Base-by-base conservation (phyloP, 345 rosid genomes). In the Arabidopsis thaliana region DNA sequence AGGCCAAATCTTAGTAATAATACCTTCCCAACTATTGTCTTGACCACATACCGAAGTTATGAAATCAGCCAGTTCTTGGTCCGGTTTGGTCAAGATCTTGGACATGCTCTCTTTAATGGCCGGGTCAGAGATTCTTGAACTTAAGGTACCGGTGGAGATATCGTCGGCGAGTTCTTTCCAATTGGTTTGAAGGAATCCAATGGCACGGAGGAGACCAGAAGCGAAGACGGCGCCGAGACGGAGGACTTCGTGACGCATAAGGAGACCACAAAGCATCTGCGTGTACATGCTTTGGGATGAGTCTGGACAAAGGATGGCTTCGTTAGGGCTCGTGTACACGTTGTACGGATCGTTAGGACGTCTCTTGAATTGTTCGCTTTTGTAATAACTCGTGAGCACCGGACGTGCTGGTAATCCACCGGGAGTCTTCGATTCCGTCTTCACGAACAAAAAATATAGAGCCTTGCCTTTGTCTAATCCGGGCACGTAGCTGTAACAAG, bases 191-290 rank as follows among this genome's bases (percentile, higher is more conserved):
- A 93, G 91, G 85, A 93, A 93, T 5, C 78, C 68, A 48, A 93
- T 88, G 78, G 98, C 94, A 20, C 91, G 79, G 56, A 93, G 86
- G 12, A 91, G 88, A 62, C 98, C 96, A 0, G 98, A 93, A 51
- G 98, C 97, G 32, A 91, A 93, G 8, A 93, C 88, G 0, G 98
- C 97, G 0, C 98, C 98, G 0, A 93, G 88, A 0, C 97, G 93
- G n/a, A 88, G 87, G 36, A 93, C 97, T 34, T 87, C 83, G 22
- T 85, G 77, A 42, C 86, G 85, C 90, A 84, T 82, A 59, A 87
- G 52, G 12, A 93, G 87, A 60, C 98, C 96, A 14, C 94, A 91
- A 4, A 93, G 91, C 94, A 93, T 88, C 66, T 93, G 98, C 12
- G 87, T 48, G 75, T 89, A 89, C 98, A 93, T 93, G 84, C 98